Conservation (phyloP, 768 basidiomycete genomes). For the Gymnopilus dilepis region DNA sequence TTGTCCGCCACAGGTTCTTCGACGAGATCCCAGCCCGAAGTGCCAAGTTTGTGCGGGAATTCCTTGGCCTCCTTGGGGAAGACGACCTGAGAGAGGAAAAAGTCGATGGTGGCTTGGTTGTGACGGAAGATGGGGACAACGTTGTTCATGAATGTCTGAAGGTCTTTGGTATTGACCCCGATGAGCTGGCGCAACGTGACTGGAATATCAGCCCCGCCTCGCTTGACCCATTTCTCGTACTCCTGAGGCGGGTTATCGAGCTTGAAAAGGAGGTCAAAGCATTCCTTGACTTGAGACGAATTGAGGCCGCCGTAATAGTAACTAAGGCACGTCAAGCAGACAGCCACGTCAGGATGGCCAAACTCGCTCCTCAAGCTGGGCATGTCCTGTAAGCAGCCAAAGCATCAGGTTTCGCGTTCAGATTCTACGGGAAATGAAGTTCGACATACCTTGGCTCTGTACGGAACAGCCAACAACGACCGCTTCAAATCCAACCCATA, state of each 20-base stretch:
- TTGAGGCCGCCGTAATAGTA: conserved; percentile 56
- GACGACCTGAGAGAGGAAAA: conserved; percentile 50
- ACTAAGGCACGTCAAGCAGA: conserved; percentile 50
- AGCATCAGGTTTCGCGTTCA: not conserved
- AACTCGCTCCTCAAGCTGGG: conserved; percentile 54
- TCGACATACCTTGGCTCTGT: conserved; percentile 44
- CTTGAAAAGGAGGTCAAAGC: conserved; percentile 44
- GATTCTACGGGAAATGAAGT: not conserved
- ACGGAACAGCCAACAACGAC: conserved; percentile 56
- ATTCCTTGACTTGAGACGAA: conserved; percentile 39
- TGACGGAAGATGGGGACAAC: conserved; percentile 41
- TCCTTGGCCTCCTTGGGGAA: conserved; percentile 57
- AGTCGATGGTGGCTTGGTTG: conserved; percentile 49
- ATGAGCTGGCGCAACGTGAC: conserved; percentile 32
- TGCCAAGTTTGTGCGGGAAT: conserved; percentile 51
- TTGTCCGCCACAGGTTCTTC: conserved; percentile 30
- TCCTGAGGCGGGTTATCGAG: conserved; percentile 46
- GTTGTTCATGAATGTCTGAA: conserved; percentile 7
- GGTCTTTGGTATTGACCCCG: conserved; percentile 48
- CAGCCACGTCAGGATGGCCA: conserved; percentile 55
- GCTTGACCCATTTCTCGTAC: conserved; percentile 45
- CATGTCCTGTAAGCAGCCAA: conserved; percentile 37
- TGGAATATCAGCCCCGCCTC: conserved; percentile 31
- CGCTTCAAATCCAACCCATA: conserved; percentile 51
- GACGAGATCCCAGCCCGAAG: conserved; percentile 60